Base-by-base conservation (phyloP, 148 eudicot genomes). In the Selenicereus undatus region DNA sequence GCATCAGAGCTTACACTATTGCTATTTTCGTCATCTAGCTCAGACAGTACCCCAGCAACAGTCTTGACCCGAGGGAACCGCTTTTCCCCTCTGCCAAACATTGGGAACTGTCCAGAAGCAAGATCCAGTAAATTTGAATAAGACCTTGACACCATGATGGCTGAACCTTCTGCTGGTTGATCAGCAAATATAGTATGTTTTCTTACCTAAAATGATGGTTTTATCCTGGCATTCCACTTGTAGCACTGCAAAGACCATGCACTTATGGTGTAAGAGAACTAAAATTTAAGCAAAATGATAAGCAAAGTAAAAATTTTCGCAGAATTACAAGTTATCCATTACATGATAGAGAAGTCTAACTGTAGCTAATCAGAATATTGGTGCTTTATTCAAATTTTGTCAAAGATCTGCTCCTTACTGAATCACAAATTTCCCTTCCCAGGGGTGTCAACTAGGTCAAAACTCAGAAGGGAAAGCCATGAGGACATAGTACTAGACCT, bases 41-140 rank as follows among this genome's bases (percentile, higher is more conserved):
- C 95, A 22, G 93, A 87, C 27, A 93, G 83, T 5, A 89, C 88
- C 24, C 97, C 95, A 12, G 91, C 76, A 51, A 90, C 92, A 36
- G 97, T 93, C 76, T 91, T 91, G 54, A 93, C 93, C 43, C 95
- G 83, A 18, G 92, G 82, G 50, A 93, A 85, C 85, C 85, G 86
- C 87, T 88, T 93, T 13, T 87, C 91, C 13, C 85, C 88, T 30
- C 91, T 90, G 75, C 80, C 73, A 74, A 88, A 87, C 13, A 82
- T 78, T 11, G 93, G 88, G 62, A 85, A 85, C 75, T 88, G 84
- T 22, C 89, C 87, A 2, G 97, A 91, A 60, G 93, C 88, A 74
- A 93, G 91, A 82, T 93, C 97, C 43, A 93, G 78, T 16, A 93
- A 86, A 82, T 93, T 93, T 21, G 93, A 87, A 81, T 91, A 93